A percentile compares a stretch with the other conserved stretches of the same genome.
phyloP scores from a whole-genome alignment of 306 rosid genomes.

The Cicer arietinum region DNA sequence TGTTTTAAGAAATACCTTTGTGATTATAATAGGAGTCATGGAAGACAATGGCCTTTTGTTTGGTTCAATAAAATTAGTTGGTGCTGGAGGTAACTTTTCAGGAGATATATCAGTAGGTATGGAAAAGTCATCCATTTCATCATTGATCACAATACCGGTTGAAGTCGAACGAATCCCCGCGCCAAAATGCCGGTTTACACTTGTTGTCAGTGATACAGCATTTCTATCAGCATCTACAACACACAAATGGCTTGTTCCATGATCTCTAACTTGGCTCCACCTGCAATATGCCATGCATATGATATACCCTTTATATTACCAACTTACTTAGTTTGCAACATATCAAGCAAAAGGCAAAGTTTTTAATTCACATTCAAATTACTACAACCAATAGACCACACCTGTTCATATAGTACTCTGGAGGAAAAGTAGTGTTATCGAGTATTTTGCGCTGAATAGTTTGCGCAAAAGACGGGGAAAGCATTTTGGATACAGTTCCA shows the following conservation, averaged over 20 bases:
- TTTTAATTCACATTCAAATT: slow-evolving; percentile 30
- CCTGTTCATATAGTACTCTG: slow-evolving; percentile 82
- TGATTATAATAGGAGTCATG: slow-evolving; percentile 80
- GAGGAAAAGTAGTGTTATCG: slow-evolving; percentile 87
- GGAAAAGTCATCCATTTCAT: slow-evolving; percentile 94
- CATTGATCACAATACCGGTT: slow-evolving; percentile 84
- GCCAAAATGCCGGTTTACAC: slow-evolving; percentile 71
- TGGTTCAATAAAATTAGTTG: slow-evolving; percentile 79
- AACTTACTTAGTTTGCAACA: slow-evolving; percentile 20
- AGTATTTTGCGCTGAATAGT: slow-evolving; percentile 61
- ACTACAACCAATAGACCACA: slow-evolving; percentile 33
- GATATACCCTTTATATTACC: slow-evolving; percentile 2
- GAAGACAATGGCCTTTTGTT: slow-evolving; percentile 88
- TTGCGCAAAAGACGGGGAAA: slow-evolving; percentile 75
- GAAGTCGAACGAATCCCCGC: slow-evolving; percentile 78
- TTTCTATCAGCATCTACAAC: slow-evolving; percentile 88
- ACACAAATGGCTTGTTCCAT: slow-evolving; percentile 94
- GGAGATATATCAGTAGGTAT: slow-evolving; percentile 65
- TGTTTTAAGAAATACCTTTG: slow-evolving; percentile 58
- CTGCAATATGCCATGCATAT: slow-evolving; percentile 51
- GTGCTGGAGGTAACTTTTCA: slow-evolving; percentile 80
- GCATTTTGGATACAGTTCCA: slow-evolving; percentile 59
- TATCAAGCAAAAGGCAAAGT: slow-evolving; percentile 21
- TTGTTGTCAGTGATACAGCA: slow-evolving; percentile 82
- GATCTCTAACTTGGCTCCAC: slow-evolving; percentile 95